Evolutionary conservation across 2,329 filamentous ascomycete species (phyloP), one percentile per base, ranked within the genome.

Genomic region (Botrytis paeoniae): DNA sequence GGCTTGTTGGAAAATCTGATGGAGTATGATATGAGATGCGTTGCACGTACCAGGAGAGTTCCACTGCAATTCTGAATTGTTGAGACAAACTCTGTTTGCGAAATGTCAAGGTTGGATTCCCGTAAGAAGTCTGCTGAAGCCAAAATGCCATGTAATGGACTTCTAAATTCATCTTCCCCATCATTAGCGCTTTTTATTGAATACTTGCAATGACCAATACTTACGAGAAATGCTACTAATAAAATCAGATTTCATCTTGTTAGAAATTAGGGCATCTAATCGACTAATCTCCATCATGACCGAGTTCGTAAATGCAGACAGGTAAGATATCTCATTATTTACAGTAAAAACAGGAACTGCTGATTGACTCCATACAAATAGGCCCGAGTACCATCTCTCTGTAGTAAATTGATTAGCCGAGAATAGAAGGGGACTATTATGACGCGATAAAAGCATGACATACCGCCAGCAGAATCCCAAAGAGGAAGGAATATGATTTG

Each of bases 111-210:
- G 10, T 66, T 57, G 2, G 73, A 74, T 71, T 0, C 59, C 32
- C 48, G 70, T 22, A 72, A 48, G 32, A 73, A 73, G n/a, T 87
- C 86, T 4, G 83, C 81, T 60, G 82, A 86, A 0, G 86, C 84
- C 0, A 90, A 79, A 43, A 90, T 85, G 1, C 88, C 88, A 64
- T 90, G 88, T 0, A 90, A 80, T 0, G 88, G 88, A 2, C 85
- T 88, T 8, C 88, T 83, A 25, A 90, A 80, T 78, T 90, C 88
- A 51, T 74, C 64, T 59, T 39, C 10, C 9, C 6, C 1, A 37
- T 48, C 51, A 16, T 71, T 32, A 71, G 45, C 22, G 6, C 85
- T 41, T 29, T 22, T 18, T 1, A 29, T 16, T 5, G 22, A 37
- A 62, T 29, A 32, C n/a, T 39, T 12, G 5, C n/a, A 84, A 29